A percentile compares a stretch with the other conserved stretches of the same genome.
Evolutionary conservation across 225 moss, liverwort and hornwort species (phyloP).

Genomic region (Bryum argenteum): DNA sequence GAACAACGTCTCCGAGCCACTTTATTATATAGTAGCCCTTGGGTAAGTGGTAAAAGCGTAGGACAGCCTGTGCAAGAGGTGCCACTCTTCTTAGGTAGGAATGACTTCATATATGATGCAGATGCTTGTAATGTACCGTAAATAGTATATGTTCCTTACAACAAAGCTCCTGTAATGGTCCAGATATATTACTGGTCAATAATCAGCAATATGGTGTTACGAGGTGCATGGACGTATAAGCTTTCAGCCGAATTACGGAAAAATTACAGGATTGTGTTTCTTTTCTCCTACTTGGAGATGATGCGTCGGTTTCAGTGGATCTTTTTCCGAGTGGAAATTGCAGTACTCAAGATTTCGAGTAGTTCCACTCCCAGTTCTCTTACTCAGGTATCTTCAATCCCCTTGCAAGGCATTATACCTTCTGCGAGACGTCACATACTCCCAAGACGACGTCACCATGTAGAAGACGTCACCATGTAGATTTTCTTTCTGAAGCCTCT

Average conservation of each 20-base stretch:
- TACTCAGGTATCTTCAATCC: constrained; percentile 37
- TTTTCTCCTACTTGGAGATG: constrained; percentile 80
- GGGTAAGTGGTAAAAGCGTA: constrained; percentile 43
- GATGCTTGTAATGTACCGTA: neutral
- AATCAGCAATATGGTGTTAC: constrained; percentile 66
- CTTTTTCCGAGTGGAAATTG: constrained; percentile 81
- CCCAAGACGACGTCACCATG: constrained; percentile 16
- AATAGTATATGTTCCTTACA: neutral
- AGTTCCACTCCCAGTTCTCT: constrained; percentile 16
- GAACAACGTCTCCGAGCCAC: constrained; percentile 59
- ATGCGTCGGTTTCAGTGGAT: constrained; percentile 82
- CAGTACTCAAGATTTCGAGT: constrained; percentile 58
- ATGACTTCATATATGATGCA: neutral
- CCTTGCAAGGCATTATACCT: constrained; percentile 27
- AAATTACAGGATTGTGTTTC: constrained; percentile 67
- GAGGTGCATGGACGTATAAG: constrained; percentile 81
- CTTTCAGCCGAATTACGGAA: constrained; percentile 74
- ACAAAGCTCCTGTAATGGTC: neutral
- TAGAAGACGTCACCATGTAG: constrained; percentile 20
- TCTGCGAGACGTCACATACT: constrained; percentile 24
- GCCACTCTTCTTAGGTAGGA: neutral
- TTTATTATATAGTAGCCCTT: constrained; percentile 60
- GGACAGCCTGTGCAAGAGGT: neutral
- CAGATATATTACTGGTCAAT: constrained; percentile 84
- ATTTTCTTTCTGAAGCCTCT: neutral